phyloP scores from a whole-genome alignment of 1,139 yeast genomes.

The Geotrichum aggregatum region DNA sequence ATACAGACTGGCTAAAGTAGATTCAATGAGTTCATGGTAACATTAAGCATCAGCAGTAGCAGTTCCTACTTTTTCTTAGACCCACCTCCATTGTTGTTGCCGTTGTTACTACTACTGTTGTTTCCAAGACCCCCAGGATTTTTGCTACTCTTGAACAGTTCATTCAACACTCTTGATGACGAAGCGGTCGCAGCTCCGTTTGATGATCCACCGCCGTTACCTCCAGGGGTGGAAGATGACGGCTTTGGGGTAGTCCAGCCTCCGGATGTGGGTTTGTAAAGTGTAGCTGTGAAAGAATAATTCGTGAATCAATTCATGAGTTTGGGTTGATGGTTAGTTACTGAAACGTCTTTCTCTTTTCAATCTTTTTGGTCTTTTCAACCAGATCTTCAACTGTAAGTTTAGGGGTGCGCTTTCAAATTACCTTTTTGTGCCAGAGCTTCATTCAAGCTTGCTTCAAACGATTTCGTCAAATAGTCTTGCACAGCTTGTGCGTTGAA shows the following conservation, averaged over 20 bases:
- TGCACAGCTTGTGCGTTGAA: conserved; percentile 7
- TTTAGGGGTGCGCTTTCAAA: no score
- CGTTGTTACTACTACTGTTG: neutral
- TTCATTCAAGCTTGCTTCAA: conserved; percentile 2
- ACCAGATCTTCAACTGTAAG: no score
- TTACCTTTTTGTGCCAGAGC: no score
- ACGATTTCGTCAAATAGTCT: conserved; percentile 4
- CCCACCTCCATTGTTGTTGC: neutral
- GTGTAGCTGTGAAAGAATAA: neutral
- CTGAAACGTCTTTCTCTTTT: no score
- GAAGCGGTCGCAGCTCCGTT: neutral
- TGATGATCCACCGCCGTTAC: neutral
- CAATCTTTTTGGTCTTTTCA: no score
- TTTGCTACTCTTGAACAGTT: conserved; percentile 1
- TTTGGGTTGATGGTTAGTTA: no score
- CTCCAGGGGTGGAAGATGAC: neutral
- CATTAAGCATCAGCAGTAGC: no score
- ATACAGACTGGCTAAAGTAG: no score
- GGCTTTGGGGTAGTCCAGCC: conserved; percentile 16
- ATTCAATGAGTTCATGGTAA: no score
- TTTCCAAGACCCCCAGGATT: neutral
- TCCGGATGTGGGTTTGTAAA: conserved; percentile 13
- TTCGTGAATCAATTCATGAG: no score
- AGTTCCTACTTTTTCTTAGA: neutral
- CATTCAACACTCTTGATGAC: neutral